Percentiles rank a stretch among this genome's conserved stretches.
Evolutionary conservation across 345 rosid species (phyloP).

Genomic region (Aegle marmelos): DNA sequence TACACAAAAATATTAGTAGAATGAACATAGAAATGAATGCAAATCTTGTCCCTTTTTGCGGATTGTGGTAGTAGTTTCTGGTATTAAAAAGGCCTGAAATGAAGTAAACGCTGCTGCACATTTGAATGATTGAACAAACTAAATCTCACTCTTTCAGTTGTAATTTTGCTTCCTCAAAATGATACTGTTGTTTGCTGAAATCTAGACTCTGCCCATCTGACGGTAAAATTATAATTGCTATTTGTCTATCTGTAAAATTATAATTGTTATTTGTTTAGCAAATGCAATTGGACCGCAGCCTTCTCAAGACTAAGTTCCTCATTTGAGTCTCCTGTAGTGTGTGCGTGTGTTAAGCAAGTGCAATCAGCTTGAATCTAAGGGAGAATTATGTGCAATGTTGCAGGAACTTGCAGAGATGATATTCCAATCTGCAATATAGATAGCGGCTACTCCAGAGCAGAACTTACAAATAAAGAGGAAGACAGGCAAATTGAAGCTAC

Average conservation of each 20-base stretch:
- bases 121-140: background rate
- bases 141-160: background rate
- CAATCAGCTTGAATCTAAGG: conserved; percentile 7
- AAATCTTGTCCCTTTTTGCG: background rate
- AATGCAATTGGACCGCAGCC: background rate
- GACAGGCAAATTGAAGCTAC: background rate
- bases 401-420: conserved; percentile 98
- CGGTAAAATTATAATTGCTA: background rate
- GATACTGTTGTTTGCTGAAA: background rate
- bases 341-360: background rate
- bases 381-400: conserved; percentile 15
- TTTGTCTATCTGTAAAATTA: background rate
- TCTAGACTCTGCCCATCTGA: background rate
- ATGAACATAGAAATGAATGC: background rate
- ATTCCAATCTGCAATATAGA: conserved; percentile 64
- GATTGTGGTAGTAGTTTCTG: background rate
- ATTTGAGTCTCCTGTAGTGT: too few species aligned
- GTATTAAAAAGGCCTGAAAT: background rate
- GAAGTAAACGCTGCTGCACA: background rate
- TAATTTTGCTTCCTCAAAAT: background rate
- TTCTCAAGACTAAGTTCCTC: too few species aligned
- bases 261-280: background rate
- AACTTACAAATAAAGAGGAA: background rate
- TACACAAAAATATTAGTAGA: background rate
- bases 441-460: background rate